A percentile compares a stretch with the other conserved stretches of the same genome.
These are phyloP conservation scores for Microbotryum saponariae DNA, from an alignment of 1,284 basidiomycete species.

Conservation along the genomic window DNA sequence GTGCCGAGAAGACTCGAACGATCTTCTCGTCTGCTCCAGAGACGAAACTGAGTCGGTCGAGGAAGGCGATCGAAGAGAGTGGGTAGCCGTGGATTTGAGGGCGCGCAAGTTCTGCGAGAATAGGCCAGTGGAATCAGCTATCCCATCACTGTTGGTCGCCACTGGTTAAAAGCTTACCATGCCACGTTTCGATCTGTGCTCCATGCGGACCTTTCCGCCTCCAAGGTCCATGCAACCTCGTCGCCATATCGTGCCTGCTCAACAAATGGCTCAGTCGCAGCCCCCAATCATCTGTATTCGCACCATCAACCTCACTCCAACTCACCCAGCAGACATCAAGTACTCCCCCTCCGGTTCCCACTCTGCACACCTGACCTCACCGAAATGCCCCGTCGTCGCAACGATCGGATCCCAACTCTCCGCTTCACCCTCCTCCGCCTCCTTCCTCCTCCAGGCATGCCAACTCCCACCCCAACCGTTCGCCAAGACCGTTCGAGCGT, in stretches of 20 bases:
- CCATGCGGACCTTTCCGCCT: constrained; percentile 23
- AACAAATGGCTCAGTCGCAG: constrained; percentile 3
- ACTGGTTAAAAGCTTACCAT: constrained; percentile 43
- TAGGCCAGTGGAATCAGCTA: neutral
- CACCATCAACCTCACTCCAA: neutral
- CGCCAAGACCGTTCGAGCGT: constrained; percentile 59
- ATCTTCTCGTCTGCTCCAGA: constrained; percentile 91
- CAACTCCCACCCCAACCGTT: constrained; percentile 90
- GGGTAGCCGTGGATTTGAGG: constrained; percentile 95
- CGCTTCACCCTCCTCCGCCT: constrained; percentile 40
- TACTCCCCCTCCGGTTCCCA: constrained; percentile 83
- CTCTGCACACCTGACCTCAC: constrained; percentile 63
- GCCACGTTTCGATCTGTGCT: constrained; percentile 52
- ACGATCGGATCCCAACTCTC: constrained; percentile 60
- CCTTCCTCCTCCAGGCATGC: constrained; percentile 60
- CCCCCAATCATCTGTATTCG: neutral
- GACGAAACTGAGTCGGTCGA: constrained; percentile 66
- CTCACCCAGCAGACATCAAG: constrained; percentile 70
- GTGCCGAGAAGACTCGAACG: constrained; percentile 75
- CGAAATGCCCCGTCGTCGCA: constrained; percentile 74
- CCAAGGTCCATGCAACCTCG: constrained; percentile 66
- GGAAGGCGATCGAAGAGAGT: constrained; percentile 67
- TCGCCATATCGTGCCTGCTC: constrained; percentile 72
- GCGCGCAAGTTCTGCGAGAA: constrained; percentile 54
- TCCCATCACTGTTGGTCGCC: no score